Evolutionary conservation across 345 rosid genomes (phyloP), one percentile per base, ranked within the genome.

Genomic region (Ceriops zippeliana): DNA sequence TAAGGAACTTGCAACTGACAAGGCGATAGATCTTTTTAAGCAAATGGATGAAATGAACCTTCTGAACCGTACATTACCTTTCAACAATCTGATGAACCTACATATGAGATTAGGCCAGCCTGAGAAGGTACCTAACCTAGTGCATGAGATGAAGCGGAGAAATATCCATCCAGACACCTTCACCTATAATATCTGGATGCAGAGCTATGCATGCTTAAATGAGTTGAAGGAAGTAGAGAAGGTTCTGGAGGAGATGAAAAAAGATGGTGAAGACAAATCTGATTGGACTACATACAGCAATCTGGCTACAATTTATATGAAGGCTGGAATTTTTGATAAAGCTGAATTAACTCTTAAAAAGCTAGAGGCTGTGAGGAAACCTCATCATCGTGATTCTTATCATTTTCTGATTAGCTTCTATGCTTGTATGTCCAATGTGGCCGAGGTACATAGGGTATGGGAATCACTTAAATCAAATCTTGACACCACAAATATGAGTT

Each of bases 371-470:
- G 75, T 69, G 74, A 78, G 75, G 80, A 80, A 72, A 5, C 78
- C 74, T 34, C 70, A 21, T 8, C 52, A 81, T 58, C 88, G 93
- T 0, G 85, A 86, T 63, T 79, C 91, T 2, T 86, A 89, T 70
- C 95, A 84, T 80, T 91, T 71, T 73, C 86, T 93, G 68, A 82
- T 91, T 21, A 85, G 83, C 47, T 65, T 93, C 64, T 91, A 89
- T 64, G 80, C 88, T 16, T 76, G 82, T n/a, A 83, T 78, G 22
- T 70, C 79, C 7, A 86, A 93, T 68, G 77, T 58, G 13, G 59
- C 65, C 0, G 91, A 86, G 80, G 96, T 89, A 15, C 62, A 79
- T 34, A 76, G 95, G 28, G 82, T 88, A 2, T 93, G 97, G 95
- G 70, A 72, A 11, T 47, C 78, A 54, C 52, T 91, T 71, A 89